Evolutionary conservation across 169 alveolate genomes (phyloP), one percentile per base, ranked within the genome.

Genomic region (Plasmodium gallinaceum): DNA sequence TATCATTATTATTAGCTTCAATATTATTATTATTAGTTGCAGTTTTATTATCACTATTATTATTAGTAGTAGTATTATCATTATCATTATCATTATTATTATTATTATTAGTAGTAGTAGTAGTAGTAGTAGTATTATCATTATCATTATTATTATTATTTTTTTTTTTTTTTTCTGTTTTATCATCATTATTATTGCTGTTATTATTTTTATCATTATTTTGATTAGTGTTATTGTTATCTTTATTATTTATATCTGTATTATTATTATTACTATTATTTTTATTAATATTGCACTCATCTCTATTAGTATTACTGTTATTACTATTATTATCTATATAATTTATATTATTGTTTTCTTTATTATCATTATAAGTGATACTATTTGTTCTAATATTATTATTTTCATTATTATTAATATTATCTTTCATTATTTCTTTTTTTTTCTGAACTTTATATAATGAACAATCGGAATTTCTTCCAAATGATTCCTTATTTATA

Each of bases 361-460:
- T 32, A 65, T 5, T 65, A 42, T 32, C 32, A 65, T 26, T 24
- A 37, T 26, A 9, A 39, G 24, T 65, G 54, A 1, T 39, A 65
- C 1, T 9, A 65, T 26, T 5, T 16, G 32, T 57, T 5, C 7
- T 57, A 6, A 22, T 14, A 57, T 16, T 20, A 57, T 14, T 5
- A 1, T 24, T 62, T 1, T 62, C 2, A 6, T 8, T 62, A 0
- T 6, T 62, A 16, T 62, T 18, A 2, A 2, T 1, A 1, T 24
- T 24, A 12, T 7, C 22, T 9, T 2, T 7, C 2, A 62, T 62
- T 70, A 14, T 7, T 18, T 43, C 60, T 48, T 46, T 39, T 70
- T 70, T 57, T 6, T 70, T 45, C 46, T 70, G 45, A 48, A 32
- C 18, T 46, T 70, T 37, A 26, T 37, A 24, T 60, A 24, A 20